Evolutionary conservation across 805 yeast genomes (phyloP), one percentile per base, ranked within the genome.

Genomic region (Yarrowia hollandica): DNA sequence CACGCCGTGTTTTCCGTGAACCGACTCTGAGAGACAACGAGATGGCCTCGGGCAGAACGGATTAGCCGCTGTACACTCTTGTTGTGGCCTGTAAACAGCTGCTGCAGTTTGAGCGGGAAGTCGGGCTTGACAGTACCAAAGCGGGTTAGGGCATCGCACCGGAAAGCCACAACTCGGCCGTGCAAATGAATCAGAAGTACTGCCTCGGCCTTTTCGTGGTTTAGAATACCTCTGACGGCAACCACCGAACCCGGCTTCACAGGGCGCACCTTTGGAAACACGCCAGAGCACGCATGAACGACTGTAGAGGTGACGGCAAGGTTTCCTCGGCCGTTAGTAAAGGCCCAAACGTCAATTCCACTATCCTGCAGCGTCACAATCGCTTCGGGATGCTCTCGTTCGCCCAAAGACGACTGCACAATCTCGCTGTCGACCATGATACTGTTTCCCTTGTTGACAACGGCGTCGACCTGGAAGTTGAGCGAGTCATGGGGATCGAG

Each of bases 21-120:
- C 62, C 90, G 73, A 7, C 86, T 80, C 11, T 78, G 70, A 1
- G 90, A 80, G 10, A 86, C 69, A 62, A 84, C 69, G 0, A 86
- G 78, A 23, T 77, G 74, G 31, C 91, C 92, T 66, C 83, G 82
- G 6, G 82, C 74, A 0, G 96, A 86, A 65, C 90, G 81, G 15
- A 82, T 74, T 3, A 91, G 70, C 50, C 77, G 78, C 64, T 81
- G 82, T 19, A 91, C 83, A 0, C 96, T 88, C 67, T 90, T 90
- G 59, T 82, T 80, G 68, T 90, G 97, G 1, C 98, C 98, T 1
- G 95, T 89, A 59, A 85, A 81, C 64, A 86, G 50, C 44, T 52
- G 42, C 16, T 52, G 58, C 19, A 52, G 33, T 14, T 52, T 37
- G 19, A 52, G 44, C 11, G 33, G 55, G 39, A 48, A 48, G 22